Conservation (phyloP, 1,139 yeast species). For the Suhomyces yuchorum region DNA sequence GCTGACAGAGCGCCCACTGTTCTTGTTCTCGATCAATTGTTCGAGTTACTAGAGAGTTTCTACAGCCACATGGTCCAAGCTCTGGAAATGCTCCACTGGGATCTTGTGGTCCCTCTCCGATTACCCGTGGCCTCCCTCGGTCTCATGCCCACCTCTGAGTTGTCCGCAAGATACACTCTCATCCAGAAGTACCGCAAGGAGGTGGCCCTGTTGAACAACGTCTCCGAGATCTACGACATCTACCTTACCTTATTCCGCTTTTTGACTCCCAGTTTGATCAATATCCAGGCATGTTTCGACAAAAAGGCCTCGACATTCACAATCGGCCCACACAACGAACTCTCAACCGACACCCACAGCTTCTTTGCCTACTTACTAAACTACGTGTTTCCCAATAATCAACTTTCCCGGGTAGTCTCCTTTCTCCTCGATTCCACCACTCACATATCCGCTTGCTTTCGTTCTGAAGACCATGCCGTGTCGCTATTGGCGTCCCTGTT, state of each 20-base stretch:
- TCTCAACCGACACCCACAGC: slow-evolving; percentile 4
- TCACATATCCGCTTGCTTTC: slow-evolving; percentile 1
- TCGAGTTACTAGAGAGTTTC: slow-evolving; percentile 13
- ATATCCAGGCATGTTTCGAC: not conserved
- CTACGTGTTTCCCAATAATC: slow-evolving; percentile 14
- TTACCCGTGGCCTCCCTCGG: slow-evolving; percentile 6
- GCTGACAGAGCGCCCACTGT: slow-evolving; percentile 6
- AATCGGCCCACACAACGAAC: not conserved
- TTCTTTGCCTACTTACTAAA: slow-evolving; percentile 14
- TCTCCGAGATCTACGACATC: slow-evolving; percentile 12
- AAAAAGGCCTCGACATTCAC: not conserved
- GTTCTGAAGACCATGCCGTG: not conserved
- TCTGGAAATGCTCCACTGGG: slow-evolving; percentile 11
- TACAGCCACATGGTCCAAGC: slow-evolving; percentile 15
- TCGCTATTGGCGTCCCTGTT: not conserved
- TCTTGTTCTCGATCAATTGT: slow-evolving; percentile 14
- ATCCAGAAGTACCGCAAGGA: slow-evolving; percentile 16
- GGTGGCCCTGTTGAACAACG: slow-evolving; percentile 8
- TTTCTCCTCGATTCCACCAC: slow-evolving; percentile 8
- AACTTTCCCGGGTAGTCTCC: slow-evolving; percentile 6
- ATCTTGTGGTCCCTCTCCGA: slow-evolving; percentile 10
- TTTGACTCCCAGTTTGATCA: slow-evolving; percentile 11
- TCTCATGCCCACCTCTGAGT: slow-evolving; percentile 11
- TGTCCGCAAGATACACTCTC: slow-evolving; percentile 12
- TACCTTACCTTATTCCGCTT: slow-evolving; percentile 15